phyloP scores from a whole-genome alignment of 345 rosid genomes.

The Nasturtium officinale region DNA sequence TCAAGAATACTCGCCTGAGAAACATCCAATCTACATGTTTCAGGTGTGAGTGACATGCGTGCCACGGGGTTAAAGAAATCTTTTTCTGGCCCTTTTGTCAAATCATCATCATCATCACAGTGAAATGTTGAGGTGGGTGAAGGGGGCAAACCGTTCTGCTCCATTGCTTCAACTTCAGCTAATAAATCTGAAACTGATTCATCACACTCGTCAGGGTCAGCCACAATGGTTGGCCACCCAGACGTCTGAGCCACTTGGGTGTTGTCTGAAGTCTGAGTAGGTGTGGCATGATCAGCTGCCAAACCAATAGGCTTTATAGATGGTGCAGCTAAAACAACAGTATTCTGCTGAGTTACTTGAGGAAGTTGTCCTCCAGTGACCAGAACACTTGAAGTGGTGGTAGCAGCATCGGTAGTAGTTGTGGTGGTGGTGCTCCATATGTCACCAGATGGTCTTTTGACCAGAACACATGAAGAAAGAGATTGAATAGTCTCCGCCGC shows the following conservation, averaged over 20 bases:
- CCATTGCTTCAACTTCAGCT: constrained; percentile 99
- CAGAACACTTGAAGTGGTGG: constrained; percentile 63
- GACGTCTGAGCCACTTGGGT: constrained; percentile 58
- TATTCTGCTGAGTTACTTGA: constrained; percentile 59
- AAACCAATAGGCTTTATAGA: constrained; percentile 55
- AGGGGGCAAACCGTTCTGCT: constrained; percentile 69
- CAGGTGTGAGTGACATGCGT: constrained; percentile 48
- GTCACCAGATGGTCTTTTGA: constrained; percentile 64
- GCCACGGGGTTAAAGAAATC: constrained; percentile 78
- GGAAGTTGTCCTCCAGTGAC: constrained; percentile 58
- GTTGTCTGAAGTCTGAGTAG: constrained; percentile 68
- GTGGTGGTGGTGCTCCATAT: constrained; percentile 76
- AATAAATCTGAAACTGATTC: constrained; percentile 97
- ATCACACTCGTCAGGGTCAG: constrained; percentile 74
- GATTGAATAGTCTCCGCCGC: constrained; percentile 55
- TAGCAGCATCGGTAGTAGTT: constrained; percentile 52
- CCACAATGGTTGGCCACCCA: constrained; percentile 70
- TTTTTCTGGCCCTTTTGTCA: constrained; percentile 65
- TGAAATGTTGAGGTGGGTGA: constrained; percentile 64
- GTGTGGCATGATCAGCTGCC: constrained; percentile 50
- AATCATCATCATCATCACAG: constrained; percentile 53
- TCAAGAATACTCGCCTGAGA: constrained; percentile 47
- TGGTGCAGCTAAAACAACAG: constrained; percentile 55
- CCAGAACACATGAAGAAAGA: constrained; percentile 50
- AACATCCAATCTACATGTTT: constrained; percentile 63